Percentiles rank a stretch among this genome's conserved stretches.
Conservation (phyloP, 2,329 filamentous ascomycete genomes). For the Fusarium staphyleae region DNA sequence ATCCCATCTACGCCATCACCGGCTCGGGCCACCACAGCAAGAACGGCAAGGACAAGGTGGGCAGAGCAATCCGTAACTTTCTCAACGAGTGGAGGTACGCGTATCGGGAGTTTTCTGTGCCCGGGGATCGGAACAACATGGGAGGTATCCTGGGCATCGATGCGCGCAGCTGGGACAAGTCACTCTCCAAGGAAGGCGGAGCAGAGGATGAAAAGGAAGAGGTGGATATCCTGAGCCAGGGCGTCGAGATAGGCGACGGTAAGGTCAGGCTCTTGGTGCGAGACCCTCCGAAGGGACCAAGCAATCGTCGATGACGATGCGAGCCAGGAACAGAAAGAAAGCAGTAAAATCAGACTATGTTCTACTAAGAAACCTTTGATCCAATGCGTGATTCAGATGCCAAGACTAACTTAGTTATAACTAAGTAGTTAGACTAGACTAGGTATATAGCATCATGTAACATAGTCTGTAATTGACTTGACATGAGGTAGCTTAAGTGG, state of each 20-base stretch:
- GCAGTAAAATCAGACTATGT: slow-evolving; percentile 41
- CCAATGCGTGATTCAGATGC: no score
- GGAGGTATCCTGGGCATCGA: slow-evolving; percentile 79
- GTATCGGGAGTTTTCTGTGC: slow-evolving; percentile 94
- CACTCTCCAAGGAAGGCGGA: slow-evolving; percentile 57
- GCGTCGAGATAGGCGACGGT: slow-evolving; percentile 72
- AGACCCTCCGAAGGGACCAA: slow-evolving; percentile 65
- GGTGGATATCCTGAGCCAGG: slow-evolving; percentile 67
- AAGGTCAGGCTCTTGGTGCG: slow-evolving; percentile 71
- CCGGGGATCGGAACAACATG: slow-evolving; percentile 84
- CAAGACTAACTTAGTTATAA: no score
- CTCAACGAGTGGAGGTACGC: slow-evolving; percentile 95
- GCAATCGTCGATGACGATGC: slow-evolving; percentile 52
- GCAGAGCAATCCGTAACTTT: slow-evolving; percentile 89
- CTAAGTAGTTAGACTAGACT: no score
- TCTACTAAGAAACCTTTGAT: slow-evolving; percentile 15
- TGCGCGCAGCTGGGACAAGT: slow-evolving; percentile 71
- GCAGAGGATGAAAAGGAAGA: slow-evolving; percentile 53
- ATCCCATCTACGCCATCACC: slow-evolving; percentile 92
- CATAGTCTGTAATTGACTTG: no score
- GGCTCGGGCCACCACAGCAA: slow-evolving; percentile 98
- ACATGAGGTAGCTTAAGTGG: no score
- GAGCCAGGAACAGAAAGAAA: slow-evolving; percentile 41
- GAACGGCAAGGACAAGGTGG: slow-evolving; percentile 98
- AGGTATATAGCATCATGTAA: no score